Evolutionary conservation across 768 basidiomycete genomes (phyloP), one percentile per base, ranked within the genome.

Genomic region (Coprinopsis cinerea): DNA sequence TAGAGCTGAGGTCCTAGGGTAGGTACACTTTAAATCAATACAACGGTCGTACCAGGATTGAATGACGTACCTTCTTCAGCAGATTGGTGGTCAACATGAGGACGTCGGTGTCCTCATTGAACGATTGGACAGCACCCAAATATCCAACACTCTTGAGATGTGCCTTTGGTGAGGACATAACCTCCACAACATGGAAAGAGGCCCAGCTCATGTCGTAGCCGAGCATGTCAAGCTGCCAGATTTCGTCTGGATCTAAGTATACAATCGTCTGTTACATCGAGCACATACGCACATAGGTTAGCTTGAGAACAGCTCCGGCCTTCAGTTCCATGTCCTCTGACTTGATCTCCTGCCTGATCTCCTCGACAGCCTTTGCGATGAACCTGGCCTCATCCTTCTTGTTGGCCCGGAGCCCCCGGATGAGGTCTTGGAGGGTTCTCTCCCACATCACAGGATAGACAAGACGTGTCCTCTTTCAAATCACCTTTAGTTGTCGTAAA

Each of bases 61-160:
- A 35, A 4, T 17, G 4, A 60, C 80, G 52, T 51, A 89, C 92
- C 79, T 96, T 96, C 75, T 95, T 95, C 55, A 95, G 68, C 25
- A 92, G 72, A 67, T 99, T 99, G 9, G 95, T 96, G 2, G 95
- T 96, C 41, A 98, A 77, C 79, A 99, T 96, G 18, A 98, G 82
- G 20, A 98, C 95, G 58, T 98, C 96, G 1, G 96, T 98, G 51
- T 95, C 91, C 57, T 91, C 81, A 37, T 84, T 77, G 65, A 98
- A 99, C 0, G 93, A 94, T 68, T 93, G 83, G 35, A 81, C 67
- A 2, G 96, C 93, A 1, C 89, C 96, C 20, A 99, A 85, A 67
- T 99, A 98, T 11, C 96, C 96, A 43, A 98, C 85, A 23, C 81
- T 83, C 74, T 99, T 99, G 56, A 98, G 76, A 67, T 98, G 94